phyloP scores from a whole-genome alignment of 768 basidiomycete genomes.

The Pulveroboletus sp. region DNA sequence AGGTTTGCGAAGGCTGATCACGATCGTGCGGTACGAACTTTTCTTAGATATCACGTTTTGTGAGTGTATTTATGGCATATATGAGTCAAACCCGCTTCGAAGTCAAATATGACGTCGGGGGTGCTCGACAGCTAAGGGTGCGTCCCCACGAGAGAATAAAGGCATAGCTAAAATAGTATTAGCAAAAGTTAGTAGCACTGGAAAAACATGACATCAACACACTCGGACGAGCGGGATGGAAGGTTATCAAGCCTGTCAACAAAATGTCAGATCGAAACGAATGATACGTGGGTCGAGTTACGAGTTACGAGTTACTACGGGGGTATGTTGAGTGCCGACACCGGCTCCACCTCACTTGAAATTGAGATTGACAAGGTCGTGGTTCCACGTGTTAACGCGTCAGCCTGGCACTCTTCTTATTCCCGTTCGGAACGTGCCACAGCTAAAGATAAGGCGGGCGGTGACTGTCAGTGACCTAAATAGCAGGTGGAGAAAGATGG shows the following conservation, averaged over 20 bases:
- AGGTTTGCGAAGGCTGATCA: no score
- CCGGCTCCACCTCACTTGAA: neutral
- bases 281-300: neutral
- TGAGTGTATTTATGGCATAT: no score
- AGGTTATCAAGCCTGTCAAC: no score
- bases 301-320: no score
- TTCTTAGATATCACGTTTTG: no score
- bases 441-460: constrained; percentile 8
- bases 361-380: neutral
- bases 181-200: neutral
- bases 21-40: no score
- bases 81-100: neutral
- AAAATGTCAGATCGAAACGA: constrained; percentile 1
- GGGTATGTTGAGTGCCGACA: neutral
- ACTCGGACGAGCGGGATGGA: neutral
- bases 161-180: neutral
- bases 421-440: neutral
- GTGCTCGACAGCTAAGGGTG: neutral
- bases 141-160: neutral
- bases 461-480: neutral
- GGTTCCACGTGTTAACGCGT: no score
- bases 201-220: neutral
- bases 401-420: neutral
- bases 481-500: neutral
- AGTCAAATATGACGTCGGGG: neutral